Base-by-base conservation (phyloP, 495 filamentous ascomycete genomes). In the Parachaetomium inaequale region DNA sequence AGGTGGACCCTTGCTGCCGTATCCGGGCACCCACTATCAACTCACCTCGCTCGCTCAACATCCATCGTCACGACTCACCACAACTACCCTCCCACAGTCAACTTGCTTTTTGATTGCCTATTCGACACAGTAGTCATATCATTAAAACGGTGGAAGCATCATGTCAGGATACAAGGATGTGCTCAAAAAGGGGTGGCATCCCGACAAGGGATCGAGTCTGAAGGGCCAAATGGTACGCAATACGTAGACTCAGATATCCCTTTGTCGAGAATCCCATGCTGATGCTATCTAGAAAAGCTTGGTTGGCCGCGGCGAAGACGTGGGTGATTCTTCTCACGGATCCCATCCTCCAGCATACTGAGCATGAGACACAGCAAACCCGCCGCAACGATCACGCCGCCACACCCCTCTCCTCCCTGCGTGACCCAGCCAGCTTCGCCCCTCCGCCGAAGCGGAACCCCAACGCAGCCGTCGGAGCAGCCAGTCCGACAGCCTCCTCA, bases 391-490 rank as follows among this genome's bases (percentile, higher is more conserved):
- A 53, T 19, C 75, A 88, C 68, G 76, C 83, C 64, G 84, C 91
- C 19, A 77, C 79, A 6, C 93, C 94, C 2, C 72, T 96, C n/a
- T 82, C 86, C 4, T 80, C 88, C 2, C 79, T 98, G 21, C 87
- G 88, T 68, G 94, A 98, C 72, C 93, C 94, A 2, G 71, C 84
- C 0, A 82, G 87, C 14, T 97, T 98, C 72, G 91, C 84, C 3
- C 91, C 93, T 36, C 93, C 93, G 23, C 93, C 93, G 4, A 96
- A 88, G 64, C 77, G 49, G 23, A 28, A 62, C 47, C 50, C 63
- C 58, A 45, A 55, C 58, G 31, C 60, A 46, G 14, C 43, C 28
- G 5, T 11, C 50, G 28, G 59, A 17, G 11, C n/a, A 25, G 11
- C 28, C 15, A 61, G 50, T 21, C 36, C 59, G 6, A 21, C 59